Evolutionary conservation across 2,329 filamentous ascomycete genomes (phyloP).

Genomic region (Penicillium sp.): DNA sequence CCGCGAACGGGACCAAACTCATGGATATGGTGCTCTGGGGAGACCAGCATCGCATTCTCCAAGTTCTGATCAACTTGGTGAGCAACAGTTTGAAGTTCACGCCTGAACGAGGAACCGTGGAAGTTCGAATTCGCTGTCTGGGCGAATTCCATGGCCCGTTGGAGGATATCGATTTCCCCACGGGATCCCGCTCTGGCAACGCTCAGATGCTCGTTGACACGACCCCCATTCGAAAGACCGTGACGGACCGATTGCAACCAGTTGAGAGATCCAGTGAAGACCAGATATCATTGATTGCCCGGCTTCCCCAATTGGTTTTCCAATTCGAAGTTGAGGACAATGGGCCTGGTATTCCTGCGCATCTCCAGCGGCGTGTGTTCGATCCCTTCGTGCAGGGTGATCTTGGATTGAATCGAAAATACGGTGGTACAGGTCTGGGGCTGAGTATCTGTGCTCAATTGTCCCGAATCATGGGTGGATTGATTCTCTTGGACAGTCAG

Average conservation of each 20-base stretch:
- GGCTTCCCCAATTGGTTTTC: slow-evolving; percentile 51
- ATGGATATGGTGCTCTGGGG: slow-evolving; percentile 87
- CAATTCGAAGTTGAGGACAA: slow-evolving; percentile 87
- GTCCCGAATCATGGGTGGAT: slow-evolving; percentile 74
- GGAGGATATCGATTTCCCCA: background rate
- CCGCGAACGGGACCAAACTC: slow-evolving; percentile 60
- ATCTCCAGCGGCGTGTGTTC: slow-evolving; percentile 77
- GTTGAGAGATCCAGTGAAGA: background rate
- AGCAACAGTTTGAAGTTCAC: slow-evolving; percentile 93
- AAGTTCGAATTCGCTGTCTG: slow-evolving; percentile 68
- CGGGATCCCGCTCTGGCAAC: background rate
- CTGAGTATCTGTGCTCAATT: slow-evolving; percentile 86
- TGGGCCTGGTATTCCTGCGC: slow-evolving; percentile 73
- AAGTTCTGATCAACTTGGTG: slow-evolving; percentile 74
- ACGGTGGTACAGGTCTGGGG: slow-evolving; percentile 80
- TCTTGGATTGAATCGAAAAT: slow-evolving; percentile 80
- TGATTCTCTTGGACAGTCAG: slow-evolving; percentile 64
- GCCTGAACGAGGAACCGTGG: slow-evolving; percentile 66
- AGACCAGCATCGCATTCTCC: slow-evolving; percentile 84
- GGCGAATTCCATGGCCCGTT: slow-evolving; percentile 2
- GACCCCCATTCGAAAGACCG: background rate
- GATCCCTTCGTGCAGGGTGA: slow-evolving; percentile 96
- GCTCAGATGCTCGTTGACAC: background rate
- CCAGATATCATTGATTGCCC: background rate
- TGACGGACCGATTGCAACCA: background rate